Evolutionary conservation across 257 asterid genomes (phyloP).

Genomic region (Penstemon barbatus): DNA sequence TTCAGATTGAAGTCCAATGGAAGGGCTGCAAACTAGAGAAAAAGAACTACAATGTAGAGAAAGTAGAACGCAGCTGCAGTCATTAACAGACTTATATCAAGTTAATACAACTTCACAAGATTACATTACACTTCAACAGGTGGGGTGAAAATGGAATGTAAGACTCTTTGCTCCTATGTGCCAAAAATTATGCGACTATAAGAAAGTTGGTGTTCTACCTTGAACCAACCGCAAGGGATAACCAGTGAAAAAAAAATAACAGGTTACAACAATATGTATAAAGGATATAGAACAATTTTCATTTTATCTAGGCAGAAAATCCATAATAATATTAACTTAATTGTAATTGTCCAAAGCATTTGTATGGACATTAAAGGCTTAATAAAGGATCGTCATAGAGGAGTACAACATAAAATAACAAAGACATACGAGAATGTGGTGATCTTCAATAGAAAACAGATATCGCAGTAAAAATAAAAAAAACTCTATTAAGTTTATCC

Average conservation of each 20-base stretch:
- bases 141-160: neutral
- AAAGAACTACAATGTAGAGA: neutral
- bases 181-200: neutral
- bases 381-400: neutral
- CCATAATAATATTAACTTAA: neutral
- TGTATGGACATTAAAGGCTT: slow-evolving; percentile 8
- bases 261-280: neutral
- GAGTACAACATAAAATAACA: slow-evolving; percentile 6
- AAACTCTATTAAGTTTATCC: neutral
- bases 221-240: neutral
- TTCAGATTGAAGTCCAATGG: neutral
- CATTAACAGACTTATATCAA: neutral
- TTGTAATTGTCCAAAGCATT: neutral
- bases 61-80: neutral
- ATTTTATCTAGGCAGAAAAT: neutral
- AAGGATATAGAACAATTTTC: neutral
- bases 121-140: neutral
- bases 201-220: neutral
- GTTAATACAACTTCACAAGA: slow-evolving; percentile 4
- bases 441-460: slow-evolving; percentile 2
- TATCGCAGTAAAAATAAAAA: neutral
- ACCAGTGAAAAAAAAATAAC: slow-evolving; percentile 11
- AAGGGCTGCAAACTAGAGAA: neutral
- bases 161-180: neutral
- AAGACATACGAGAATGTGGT: neutral